Conservation (phyloP, 371 early-diverging fungal genomes). For the Mortierella sp. region DNA sequence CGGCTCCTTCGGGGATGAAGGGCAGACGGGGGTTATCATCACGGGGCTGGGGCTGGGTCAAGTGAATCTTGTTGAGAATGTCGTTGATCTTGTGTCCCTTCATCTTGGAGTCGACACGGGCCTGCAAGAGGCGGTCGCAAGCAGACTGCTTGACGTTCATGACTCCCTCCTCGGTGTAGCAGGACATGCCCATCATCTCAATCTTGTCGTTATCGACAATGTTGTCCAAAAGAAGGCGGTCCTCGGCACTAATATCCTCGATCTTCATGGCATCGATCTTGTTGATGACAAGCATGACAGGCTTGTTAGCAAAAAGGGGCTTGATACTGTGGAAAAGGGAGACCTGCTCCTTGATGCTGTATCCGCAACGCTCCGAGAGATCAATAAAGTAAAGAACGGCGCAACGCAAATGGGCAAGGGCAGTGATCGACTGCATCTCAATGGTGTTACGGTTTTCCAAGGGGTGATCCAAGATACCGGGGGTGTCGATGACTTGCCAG, state of each 20-base stretch:
- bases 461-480: constrained; percentile 99
- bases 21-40: constrained; percentile 91
- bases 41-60: constrained; percentile 90
- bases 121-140: constrained; percentile 93
- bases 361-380: constrained; percentile 99
- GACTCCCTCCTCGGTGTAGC: constrained; percentile 96
- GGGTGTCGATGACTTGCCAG: constrained; percentile 99
- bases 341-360: constrained; percentile 96
- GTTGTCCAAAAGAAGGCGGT: constrained; percentile 81
- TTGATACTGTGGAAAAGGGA: constrained; percentile 96
- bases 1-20: constrained; percentile 86
- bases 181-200: constrained; percentile 87
- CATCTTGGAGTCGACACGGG: constrained; percentile 97
- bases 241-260: constrained; percentile 86
- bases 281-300: constrained; percentile 96
- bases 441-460: constrained; percentile 99
- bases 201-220: constrained; percentile 81
- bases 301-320: constrained; percentile 99
- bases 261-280: constrained; percentile 96
- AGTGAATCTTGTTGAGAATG: constrained; percentile 95
- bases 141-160: constrained; percentile 96
- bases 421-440: constrained; percentile 99
- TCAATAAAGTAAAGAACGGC: constrained; percentile 99
- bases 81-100: constrained; percentile 91
- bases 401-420: constrained; percentile 99